Evolutionary conservation across 768 basidiomycete species (phyloP).

Genomic region (Gautieria morchelliformis): DNA sequence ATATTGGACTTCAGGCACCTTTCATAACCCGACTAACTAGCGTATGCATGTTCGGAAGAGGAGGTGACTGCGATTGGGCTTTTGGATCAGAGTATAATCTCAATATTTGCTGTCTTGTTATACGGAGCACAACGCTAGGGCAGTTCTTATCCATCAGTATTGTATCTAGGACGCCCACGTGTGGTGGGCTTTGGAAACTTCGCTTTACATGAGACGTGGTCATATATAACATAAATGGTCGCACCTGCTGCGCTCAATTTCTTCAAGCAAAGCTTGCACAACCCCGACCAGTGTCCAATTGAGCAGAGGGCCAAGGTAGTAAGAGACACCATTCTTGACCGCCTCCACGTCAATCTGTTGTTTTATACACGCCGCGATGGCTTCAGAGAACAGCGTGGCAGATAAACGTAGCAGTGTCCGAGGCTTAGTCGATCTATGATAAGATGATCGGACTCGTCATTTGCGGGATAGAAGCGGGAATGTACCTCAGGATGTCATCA

Average conservation of each 20-base stretch:
- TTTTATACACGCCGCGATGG: conserved; percentile 37
- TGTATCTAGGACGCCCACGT: conserved; percentile 57
- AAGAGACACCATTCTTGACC: conserved; percentile 66
- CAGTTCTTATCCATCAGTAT: conserved; percentile 55
- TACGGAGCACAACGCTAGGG: conserved; percentile 53
- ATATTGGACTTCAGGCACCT: not conserved
- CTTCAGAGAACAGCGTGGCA: conserved; percentile 55
- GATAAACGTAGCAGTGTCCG: conserved; percentile 58
- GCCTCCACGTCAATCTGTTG: conserved; percentile 58
- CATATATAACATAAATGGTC: conserved; percentile 10
- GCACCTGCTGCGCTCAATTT: conserved; percentile 50
- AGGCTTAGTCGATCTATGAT: conserved; percentile 55
- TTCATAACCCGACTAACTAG: conserved; percentile 4
- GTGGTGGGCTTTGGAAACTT: conserved; percentile 40
- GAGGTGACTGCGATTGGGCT: conserved; percentile 7
- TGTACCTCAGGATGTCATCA: conserved; percentile 59
- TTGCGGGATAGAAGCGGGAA: not conserved
- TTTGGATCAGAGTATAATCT: conserved; percentile 32
- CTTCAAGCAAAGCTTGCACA: conserved; percentile 49
- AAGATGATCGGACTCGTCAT: not conserved
- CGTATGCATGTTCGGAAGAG: conserved; percentile 1
- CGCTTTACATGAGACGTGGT: not conserved
- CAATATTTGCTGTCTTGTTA: conserved; percentile 52
- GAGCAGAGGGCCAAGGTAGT: conserved; percentile 62
- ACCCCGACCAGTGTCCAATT: conserved; percentile 77